Base-by-base conservation (phyloP, 129 eudicot species). In the Solidago caesia region DNA sequence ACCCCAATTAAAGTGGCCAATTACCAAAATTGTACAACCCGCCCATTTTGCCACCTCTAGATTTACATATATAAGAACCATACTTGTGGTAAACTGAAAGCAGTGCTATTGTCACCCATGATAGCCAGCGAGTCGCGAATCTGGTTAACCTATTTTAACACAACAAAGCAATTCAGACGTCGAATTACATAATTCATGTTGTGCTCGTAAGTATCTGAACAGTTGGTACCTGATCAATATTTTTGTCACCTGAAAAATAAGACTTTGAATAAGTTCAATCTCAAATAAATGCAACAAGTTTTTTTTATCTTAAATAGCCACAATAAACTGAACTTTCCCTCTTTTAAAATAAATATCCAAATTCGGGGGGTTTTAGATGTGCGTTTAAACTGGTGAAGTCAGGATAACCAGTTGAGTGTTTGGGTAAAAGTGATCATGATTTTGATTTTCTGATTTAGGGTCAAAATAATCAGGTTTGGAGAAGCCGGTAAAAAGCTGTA, bases 71-170 rank as follows among this genome's bases (percentile, higher is more conserved):
- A 60, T 45, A 45, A 58, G 41, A 43, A 79, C 13, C 67, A 49
- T 80, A 91, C 99, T 71, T 95, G 99, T 25, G 99, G 99, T 73
- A 95, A 85, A 87, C 99, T 95, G 79, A 95, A 95, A 60, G 97
- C 99, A 14, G 99, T 95, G 83, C 97, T 95, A 77, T 91, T 95
- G 70, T 87, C 96, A 46, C 99, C 99, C 99, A 95, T 91, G 26
- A 95, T 73, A 68, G 97, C 94, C 74, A 91, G 75, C 16, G 97
- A 95, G 52, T 95, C 97, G 11, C 99, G 96, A 71, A 95, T 91
- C 83, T 87, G 99, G 79, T 95, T 95, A 27, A 95, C 97, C 99
- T 94, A 87, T 75, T 44, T 29, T 44, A 66, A 58, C 26, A 69
- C 64, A 45, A 45, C 33, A 44, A 67, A 62, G 21, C 41, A 42